Evolutionary conservation across 257 asterid species (phyloP).

Genomic region (Solanum piurae): DNA sequence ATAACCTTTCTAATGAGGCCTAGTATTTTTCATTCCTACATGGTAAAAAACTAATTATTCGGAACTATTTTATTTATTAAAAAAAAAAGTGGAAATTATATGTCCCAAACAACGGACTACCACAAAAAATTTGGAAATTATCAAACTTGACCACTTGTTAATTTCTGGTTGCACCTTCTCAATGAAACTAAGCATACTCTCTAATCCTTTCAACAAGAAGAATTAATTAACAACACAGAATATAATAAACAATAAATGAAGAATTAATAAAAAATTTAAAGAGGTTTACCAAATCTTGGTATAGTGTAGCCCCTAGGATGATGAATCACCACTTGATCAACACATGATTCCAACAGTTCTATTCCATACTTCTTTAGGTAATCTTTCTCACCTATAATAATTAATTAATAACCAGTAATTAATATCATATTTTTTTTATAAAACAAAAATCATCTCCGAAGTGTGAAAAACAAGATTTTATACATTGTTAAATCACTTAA

Average conservation of each 20-base stretch:
- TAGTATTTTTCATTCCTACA: not conserved
- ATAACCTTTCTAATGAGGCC: not conserved
- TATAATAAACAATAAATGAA: not conserved
- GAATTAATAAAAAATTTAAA: not conserved
- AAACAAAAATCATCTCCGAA: not conserved
- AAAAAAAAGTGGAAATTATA: not conserved
- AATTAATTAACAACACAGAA: not conserved
- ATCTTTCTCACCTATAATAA: conserved; percentile 1
- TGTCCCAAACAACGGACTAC: not conserved
- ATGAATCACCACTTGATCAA: conserved; percentile 9
- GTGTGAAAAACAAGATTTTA: not conserved
- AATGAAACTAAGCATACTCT: not conserved
- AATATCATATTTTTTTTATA: not conserved
- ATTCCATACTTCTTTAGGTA: conserved; percentile 7
- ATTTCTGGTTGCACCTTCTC: not conserved
- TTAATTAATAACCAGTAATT: not conserved
- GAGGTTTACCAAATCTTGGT: conserved; percentile 4
- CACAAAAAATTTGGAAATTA: not conserved
- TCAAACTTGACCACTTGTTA: not conserved
- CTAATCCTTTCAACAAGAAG: not conserved
- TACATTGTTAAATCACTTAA: not conserved
- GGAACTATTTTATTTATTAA: not conserved
- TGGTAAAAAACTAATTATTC: not conserved
- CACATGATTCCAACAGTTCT: conserved; percentile 1
- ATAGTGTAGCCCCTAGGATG: conserved; percentile 16